phyloP scores from a whole-genome alignment of 2,329 filamentous ascomycete genomes.

The Ceratocystis ficicola region DNA sequence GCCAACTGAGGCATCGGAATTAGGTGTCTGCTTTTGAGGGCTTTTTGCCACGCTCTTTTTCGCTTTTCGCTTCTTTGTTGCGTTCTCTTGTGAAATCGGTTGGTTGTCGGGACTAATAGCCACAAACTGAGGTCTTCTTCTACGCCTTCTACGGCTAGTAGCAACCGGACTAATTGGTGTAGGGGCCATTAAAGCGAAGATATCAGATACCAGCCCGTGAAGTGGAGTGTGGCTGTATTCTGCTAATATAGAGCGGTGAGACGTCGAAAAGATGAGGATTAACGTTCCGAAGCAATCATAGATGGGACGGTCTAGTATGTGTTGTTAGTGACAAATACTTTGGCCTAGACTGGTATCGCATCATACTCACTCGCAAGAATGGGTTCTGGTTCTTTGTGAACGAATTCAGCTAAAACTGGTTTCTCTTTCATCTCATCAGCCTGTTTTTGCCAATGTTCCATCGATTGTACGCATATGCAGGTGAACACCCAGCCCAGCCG shows the following conservation, averaged over 20 bases:
- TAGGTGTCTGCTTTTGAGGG: not conserved
- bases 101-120: constrained; percentile 23
- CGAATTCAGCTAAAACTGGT: constrained; percentile 38
- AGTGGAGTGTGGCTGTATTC: constrained; percentile 46
- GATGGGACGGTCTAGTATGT: constrained; percentile 39
- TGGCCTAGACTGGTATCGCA: not conserved
- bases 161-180: not conserved
- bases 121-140: not conserved
- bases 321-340: constrained; percentile 21
- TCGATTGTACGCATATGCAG: constrained; percentile 43
- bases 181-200: constrained; percentile 30
- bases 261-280: constrained; percentile 39
- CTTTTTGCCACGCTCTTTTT: not conserved
- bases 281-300: constrained; percentile 47
- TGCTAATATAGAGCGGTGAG: constrained; percentile 37
- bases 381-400: constrained; percentile 36
- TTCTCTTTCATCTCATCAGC: constrained; percentile 33
- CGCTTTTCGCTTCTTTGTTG: not conserved
- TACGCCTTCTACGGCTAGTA: not conserved
- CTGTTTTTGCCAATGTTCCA: constrained; percentile 40
- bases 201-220: constrained; percentile 43
- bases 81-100: constrained; percentile 20
- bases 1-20: not conserved
- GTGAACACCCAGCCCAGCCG: constrained; percentile 42
- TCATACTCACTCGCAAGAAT: constrained; percentile 33